These are phyloP conservation scores for Nigrospora sphaerica DNA, from an alignment of 2,329 filamentous ascomycete genomes.

Conservation along the genomic window DNA sequence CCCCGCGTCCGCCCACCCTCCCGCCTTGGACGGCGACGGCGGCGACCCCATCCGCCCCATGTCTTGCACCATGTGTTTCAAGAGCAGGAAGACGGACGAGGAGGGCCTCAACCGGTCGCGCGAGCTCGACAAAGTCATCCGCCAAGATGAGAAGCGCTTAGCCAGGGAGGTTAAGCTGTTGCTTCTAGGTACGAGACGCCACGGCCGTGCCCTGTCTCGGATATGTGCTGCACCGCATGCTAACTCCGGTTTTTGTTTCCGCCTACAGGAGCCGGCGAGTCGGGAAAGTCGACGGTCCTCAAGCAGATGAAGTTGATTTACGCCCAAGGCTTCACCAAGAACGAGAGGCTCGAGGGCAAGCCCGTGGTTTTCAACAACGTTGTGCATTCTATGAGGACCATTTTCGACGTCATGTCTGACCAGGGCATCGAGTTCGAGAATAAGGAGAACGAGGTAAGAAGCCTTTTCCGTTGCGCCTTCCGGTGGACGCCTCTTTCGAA, in stretches of 20 bases:
- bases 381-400: slow-evolving; percentile 82
- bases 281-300: slow-evolving; percentile 90
- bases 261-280: slow-evolving; percentile 80
- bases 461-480: background rate
- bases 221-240: slow-evolving; percentile 1
- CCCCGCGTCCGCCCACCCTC: too few relatives aligned
- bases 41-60: too few relatives aligned
- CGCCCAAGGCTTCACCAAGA: slow-evolving; percentile 80
- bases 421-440: slow-evolving; percentile 73
- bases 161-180: slow-evolving; percentile 88
- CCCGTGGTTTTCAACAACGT: slow-evolving; percentile 95
- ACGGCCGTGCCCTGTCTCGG: background rate
- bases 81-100: slow-evolving; percentile 42
- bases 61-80: slow-evolving; percentile 53
- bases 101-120: slow-evolving; percentile 49
- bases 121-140: slow-evolving; percentile 81
- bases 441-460: slow-evolving; percentile 66
- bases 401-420: slow-evolving; percentile 86
- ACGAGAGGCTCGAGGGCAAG: slow-evolving; percentile 88
- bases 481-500: background rate
- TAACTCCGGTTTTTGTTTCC: slow-evolving; percentile 4
- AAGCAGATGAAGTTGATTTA: slow-evolving; percentile 99
- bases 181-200: slow-evolving; percentile 61
- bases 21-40: too few relatives aligned
- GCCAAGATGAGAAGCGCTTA: slow-evolving; percentile 81